Conservation (phyloP, 306 rosid species). For the Begonia loranthoides region DNA sequence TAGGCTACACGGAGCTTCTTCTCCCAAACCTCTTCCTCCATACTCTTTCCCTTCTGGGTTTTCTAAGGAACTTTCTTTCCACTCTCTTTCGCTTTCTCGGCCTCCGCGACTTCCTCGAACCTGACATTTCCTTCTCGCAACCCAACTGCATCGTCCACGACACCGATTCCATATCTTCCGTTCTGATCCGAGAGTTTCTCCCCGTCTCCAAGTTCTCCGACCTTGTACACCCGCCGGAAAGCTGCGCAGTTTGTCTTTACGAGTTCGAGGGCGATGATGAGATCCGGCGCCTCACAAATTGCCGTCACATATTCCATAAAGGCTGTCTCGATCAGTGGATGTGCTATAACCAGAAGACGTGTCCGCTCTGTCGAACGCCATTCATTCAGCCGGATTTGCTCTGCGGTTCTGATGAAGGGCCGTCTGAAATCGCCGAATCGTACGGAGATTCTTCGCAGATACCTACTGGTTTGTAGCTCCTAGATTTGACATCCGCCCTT, state of each 20-base stretch:
- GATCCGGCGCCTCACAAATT: constrained; percentile 60
- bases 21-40: constrained; percentile 55
- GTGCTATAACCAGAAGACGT: constrained; percentile 65
- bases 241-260: constrained; percentile 67
- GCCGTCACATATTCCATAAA: constrained; percentile 70
- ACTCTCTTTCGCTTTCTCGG: constrained; percentile 34
- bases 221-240: constrained; percentile 39
- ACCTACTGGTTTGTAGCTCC: constrained; percentile 21
- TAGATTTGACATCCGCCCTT: neutral
- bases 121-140: constrained; percentile 34
- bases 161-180: constrained; percentile 34
- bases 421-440: constrained; percentile 43
- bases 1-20: constrained; percentile 47
- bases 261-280: constrained; percentile 64
- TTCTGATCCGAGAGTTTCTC: constrained; percentile 42
- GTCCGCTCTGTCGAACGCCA: constrained; percentile 73
- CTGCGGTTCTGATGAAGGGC: constrained; percentile 28
- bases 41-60: constrained; percentile 31
- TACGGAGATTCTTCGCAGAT: constrained; percentile 21
- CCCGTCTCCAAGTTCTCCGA: constrained; percentile 61
- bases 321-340: constrained; percentile 92
- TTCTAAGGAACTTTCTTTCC: constrained; percentile 40
- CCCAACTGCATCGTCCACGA: constrained; percentile 11
- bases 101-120: constrained; percentile 43
- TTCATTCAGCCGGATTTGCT: constrained; percentile 53